These are phyloP conservation scores for Cruciata laevipes DNA, from an alignment of 257 asterid genomes.

Conservation along the genomic window DNA sequence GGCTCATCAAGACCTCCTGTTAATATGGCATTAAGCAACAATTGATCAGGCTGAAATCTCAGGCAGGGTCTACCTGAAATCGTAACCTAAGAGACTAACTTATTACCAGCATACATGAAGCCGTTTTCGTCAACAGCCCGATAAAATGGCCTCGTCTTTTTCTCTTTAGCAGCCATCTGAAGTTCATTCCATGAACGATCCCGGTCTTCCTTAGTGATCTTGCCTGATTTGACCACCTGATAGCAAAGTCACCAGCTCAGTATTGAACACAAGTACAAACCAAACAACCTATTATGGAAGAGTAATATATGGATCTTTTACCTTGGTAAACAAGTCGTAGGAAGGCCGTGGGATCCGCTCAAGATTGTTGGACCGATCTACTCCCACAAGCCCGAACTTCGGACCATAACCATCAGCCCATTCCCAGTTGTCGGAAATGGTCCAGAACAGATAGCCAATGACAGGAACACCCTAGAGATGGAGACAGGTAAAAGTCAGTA, in stretches of 20 bases:
- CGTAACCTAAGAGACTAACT: neutral
- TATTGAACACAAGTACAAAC: conserved; percentile 2
- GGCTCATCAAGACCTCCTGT: conserved; percentile 93
- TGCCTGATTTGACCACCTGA: conserved; percentile 77
- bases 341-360: conserved; percentile 81
- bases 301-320: conserved; percentile 13
- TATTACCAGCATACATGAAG: conserved; percentile 92
- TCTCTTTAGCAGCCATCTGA: conserved; percentile 61
- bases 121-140: conserved; percentile 65
- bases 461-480: conserved; percentile 64
- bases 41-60: neutral
- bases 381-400: conserved; percentile 89
- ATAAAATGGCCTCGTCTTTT: conserved; percentile 69
- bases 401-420: conserved; percentile 99
- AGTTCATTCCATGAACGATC: conserved; percentile 69
- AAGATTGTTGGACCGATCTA: conserved; percentile 74
- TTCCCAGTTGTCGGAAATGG: conserved; percentile 99
- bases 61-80: neutral
- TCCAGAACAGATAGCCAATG: conserved; percentile 93
- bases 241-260: conserved; percentile 10
- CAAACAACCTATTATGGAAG: neutral
- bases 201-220: conserved; percentile 61
- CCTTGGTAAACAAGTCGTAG: conserved; percentile 68
- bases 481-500: conserved; percentile 11
- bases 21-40: neutral